These are phyloP conservation scores for Cyclotella choctawhatcheeana DNA, from an alignment of 108 stramenopile species.

Conservation along the genomic window DNA sequence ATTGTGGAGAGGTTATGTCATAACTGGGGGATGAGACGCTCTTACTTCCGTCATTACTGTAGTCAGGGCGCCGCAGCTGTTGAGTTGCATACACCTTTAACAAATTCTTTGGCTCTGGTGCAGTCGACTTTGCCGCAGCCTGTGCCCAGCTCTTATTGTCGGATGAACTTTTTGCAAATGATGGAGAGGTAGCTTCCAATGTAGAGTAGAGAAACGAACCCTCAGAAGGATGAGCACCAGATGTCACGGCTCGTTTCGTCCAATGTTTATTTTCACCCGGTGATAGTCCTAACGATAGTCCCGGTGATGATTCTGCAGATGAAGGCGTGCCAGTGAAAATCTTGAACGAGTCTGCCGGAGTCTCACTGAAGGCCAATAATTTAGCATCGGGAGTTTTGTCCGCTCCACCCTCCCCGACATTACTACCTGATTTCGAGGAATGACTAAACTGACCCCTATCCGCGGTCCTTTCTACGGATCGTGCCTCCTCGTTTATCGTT, in stretches of 20 bases:
- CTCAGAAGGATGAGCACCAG: not conserved
- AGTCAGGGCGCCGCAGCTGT: not conserved
- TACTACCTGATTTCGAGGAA: not conserved
- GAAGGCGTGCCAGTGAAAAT: constrained; percentile 1
- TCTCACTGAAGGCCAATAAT: constrained; percentile 9
- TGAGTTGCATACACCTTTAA: not conserved
- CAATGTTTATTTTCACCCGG: not conserved
- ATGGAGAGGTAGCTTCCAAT: constrained; percentile 6
- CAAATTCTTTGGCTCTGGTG: constrained; percentile 1
- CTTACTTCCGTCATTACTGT: not conserved
- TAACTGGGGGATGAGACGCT: not conserved
- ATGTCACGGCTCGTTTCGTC: not conserved
- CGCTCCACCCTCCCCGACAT: not conserved
- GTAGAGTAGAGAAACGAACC: not conserved
- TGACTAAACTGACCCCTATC: not conserved
- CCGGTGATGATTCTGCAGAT: not conserved
- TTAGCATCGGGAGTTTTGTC: not conserved
- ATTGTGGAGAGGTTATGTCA: not conserved
- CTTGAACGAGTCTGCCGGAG: not conserved
- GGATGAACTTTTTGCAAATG: not conserved
- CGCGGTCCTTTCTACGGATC: constrained; percentile 2
- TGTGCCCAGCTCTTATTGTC: not conserved
- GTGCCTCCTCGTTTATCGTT: not conserved
- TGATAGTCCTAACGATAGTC: too few species aligned
- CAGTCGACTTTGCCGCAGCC: not conserved